Evolutionary conservation across 345 rosid species (phyloP).

Genomic region (Cochlearia excelsa): DNA sequence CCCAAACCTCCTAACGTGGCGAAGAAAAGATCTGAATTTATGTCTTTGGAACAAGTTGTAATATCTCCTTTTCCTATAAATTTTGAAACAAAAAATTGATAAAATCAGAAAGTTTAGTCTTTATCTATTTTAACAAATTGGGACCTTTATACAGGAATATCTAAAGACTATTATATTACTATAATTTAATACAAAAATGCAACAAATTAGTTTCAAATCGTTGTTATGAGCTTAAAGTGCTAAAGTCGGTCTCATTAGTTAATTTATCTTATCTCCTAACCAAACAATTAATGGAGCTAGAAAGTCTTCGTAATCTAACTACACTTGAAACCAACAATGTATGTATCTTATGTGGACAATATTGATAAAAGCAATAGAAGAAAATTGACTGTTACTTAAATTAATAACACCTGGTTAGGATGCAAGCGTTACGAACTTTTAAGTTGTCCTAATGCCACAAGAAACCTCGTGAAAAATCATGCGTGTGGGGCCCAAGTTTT

Average conservation of each 20-base stretch:
- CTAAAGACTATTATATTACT: no score
- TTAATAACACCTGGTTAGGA: constrained; percentile 24
- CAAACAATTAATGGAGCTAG: constrained; percentile 24
- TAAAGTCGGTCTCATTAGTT: constrained; percentile 25
- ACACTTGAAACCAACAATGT: constrained; percentile 14
- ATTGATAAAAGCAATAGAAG: constrained; percentile 20
- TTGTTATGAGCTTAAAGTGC: constrained; percentile 16
- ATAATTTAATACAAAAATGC: no score
- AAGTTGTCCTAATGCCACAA: constrained; percentile 23
- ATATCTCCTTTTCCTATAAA: constrained; percentile 63
- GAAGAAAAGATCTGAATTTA: constrained; percentile 59
- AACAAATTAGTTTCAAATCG: not conserved
- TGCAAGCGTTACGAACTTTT: constrained; percentile 23
- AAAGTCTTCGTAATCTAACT: constrained; percentile 23
- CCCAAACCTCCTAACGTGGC: constrained; percentile 81
- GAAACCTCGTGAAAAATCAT: constrained; percentile 32
- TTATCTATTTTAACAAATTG: no score
- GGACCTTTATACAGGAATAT: no score
- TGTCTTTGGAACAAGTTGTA: constrained; percentile 50
- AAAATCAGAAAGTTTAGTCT: constrained; percentile 14
- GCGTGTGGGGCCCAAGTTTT: constrained; percentile 25
- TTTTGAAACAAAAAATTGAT: not conserved
- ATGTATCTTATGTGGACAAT: constrained; percentile 18
- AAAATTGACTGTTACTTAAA: constrained; percentile 19
- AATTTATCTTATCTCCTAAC: constrained; percentile 13